Conservation (phyloP, 345 rosid genomes). For the Bretschneidera sinensis region DNA sequence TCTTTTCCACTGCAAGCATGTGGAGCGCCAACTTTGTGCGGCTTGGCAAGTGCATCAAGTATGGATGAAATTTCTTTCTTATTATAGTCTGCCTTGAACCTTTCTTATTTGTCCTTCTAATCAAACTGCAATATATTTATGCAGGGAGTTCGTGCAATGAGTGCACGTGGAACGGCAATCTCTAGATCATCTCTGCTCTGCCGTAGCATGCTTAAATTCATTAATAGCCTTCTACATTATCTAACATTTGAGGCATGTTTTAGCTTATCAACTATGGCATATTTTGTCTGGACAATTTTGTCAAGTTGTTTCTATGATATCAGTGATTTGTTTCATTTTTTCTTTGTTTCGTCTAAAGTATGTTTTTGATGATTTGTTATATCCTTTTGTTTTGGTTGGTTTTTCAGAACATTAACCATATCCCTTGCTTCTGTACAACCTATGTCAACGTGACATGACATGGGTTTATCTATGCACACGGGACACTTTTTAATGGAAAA, state of each 20-base stretch:
- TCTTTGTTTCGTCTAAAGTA: not conserved
- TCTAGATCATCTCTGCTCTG: constrained; percentile 90
- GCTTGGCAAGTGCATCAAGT: constrained; percentile 99
- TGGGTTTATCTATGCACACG: not conserved
- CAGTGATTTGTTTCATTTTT: not conserved
- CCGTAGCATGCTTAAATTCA: constrained; percentile 95
- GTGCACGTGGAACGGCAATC: constrained; percentile 69
- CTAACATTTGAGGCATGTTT: constrained; percentile 93
- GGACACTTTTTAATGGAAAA: too few relatives aligned
- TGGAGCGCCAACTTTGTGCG: constrained; percentile 92
- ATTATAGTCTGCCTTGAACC: constrained; percentile 3
- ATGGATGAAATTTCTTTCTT: constrained; percentile 23
- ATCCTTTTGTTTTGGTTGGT: not conserved
- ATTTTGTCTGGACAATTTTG: not conserved
- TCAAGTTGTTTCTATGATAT: not conserved
- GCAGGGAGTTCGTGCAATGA: constrained; percentile 80
- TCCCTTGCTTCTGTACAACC: not conserved
- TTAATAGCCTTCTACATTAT: constrained; percentile 91
- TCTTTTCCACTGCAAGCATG: constrained; percentile 91
- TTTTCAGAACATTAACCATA: not conserved
- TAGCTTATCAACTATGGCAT: constrained; percentile 1
- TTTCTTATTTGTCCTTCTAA: constrained; percentile 15
- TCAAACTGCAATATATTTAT: constrained; percentile 19
- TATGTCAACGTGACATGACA: not conserved
- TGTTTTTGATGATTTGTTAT: not conserved